Percentiles rank a stretch among this genome's conserved stretches.
These are phyloP conservation scores for Zymoseptoria passerinii DNA, from an alignment of 2,329 filamentous ascomycete genomes.

Conservation along the genomic window DNA sequence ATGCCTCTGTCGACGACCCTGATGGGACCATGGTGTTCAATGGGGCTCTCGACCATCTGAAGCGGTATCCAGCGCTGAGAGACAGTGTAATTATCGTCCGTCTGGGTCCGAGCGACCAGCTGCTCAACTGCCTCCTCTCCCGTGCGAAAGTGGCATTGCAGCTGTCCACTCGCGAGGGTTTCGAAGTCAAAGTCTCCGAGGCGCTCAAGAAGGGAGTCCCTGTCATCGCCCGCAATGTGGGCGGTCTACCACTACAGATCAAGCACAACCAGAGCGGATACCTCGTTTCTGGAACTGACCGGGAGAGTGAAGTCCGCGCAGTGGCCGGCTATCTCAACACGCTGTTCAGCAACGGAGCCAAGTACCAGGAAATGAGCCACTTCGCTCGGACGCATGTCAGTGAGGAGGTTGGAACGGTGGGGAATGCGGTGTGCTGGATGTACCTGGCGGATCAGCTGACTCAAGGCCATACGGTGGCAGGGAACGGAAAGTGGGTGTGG, in stretches of 20 bases:
- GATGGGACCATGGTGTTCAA: conserved; percentile 67
- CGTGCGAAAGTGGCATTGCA: conserved; percentile 67
- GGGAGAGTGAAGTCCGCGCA: conserved; percentile 40
- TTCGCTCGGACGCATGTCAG: conserved; percentile 57
- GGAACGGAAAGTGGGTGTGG: conserved; percentile 61
- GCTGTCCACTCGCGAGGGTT: conserved; percentile 72
- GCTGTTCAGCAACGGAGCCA: conserved; percentile 55
- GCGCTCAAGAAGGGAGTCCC: conserved; percentile 72
- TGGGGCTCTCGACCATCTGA: conserved; percentile 58
- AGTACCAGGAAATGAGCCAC: conserved; percentile 44
- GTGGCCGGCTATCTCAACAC: conserved; percentile 60
- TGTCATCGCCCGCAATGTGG: conserved; percentile 64
- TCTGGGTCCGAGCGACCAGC: conserved; percentile 67
- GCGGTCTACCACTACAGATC: conserved; percentile 75
- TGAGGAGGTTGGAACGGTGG: conserved; percentile 74
- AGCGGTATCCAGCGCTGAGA: conserved; percentile 47
- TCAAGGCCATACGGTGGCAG: conserved; percentile 49
- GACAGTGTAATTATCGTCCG: conserved; percentile 66
- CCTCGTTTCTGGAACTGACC: conserved; percentile 62
- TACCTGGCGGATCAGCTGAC: conserved; percentile 64
- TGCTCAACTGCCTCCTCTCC: conserved; percentile 67
- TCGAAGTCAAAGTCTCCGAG: conserved; percentile 81
- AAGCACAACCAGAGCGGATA: conserved; percentile 64
- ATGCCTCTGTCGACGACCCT: conserved; percentile 73
- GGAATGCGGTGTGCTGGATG: conserved; percentile 68